phyloP scores from a whole-genome alignment of 768 basidiomycete species.

The Kwoniella sp. region DNA sequence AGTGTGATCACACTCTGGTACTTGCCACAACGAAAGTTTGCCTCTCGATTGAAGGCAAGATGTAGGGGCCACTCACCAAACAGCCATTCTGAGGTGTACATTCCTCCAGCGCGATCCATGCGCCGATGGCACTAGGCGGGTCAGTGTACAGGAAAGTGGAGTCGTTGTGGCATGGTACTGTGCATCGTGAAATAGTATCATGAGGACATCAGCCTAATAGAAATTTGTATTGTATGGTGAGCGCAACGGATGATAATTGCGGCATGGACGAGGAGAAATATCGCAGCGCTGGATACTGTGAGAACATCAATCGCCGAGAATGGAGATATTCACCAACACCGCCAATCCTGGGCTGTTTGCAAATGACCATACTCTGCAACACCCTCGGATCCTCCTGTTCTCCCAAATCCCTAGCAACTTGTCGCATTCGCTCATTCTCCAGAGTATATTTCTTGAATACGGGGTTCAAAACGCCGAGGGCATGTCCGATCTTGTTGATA shows the following conservation, averaged over 20 bases:
- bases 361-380: slow-evolving; percentile 92
- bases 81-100: slow-evolving; percentile 64
- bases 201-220: neutral
- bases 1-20: too few species aligned
- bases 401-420: slow-evolving; percentile 72
- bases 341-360: slow-evolving; percentile 89
- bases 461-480: slow-evolving; percentile 81
- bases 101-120: slow-evolving; percentile 92
- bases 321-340: slow-evolving; percentile 69
- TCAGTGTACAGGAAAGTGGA: slow-evolving; percentile 83
- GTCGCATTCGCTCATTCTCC: slow-evolving; percentile 70
- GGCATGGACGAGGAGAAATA: too few species aligned
- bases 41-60: too few species aligned
- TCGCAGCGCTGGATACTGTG: too few species aligned
- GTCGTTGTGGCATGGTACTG: slow-evolving; percentile 90
- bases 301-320: neutral
- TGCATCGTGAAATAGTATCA: too few species aligned
- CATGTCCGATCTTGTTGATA: slow-evolving; percentile 82
- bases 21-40: too few species aligned
- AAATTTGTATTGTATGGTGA: too few species aligned
- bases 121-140: slow-evolving; percentile 87
- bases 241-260: too few species aligned
- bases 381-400: slow-evolving; percentile 84
- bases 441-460: slow-evolving; percentile 77
- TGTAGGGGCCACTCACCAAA: slow-evolving; percentile 36